phyloP scores from a whole-genome alignment of 2,329 filamentous ascomycete genomes.

The Camptophora hylomeconis region DNA sequence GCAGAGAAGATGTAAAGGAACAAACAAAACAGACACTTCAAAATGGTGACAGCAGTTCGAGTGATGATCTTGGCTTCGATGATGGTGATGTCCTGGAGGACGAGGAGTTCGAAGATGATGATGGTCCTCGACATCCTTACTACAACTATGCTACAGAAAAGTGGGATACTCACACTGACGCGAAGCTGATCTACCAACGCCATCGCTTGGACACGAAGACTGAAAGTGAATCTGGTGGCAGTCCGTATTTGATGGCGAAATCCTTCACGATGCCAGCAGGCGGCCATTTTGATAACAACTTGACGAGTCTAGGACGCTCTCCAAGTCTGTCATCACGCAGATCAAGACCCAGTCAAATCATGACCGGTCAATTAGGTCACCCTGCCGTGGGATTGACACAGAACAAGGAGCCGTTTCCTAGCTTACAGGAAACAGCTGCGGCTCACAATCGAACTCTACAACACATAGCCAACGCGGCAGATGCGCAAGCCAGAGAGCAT shows the following conservation, averaged over 20 bases:
- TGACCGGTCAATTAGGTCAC: neutral
- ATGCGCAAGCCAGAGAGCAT: constrained; percentile 37
- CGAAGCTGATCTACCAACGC: constrained; percentile 90
- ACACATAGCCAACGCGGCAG: constrained; percentile 30
- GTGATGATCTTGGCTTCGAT: constrained; percentile 13
- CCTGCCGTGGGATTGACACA: constrained; percentile 5
- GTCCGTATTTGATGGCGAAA: constrained; percentile 23
- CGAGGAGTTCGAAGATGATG: too few relatives aligned
- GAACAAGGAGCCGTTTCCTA: constrained; percentile 12
- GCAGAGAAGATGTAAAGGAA: constrained; percentile 7
- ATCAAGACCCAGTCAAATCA: constrained; percentile 4
- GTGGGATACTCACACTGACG: constrained; percentile 84
- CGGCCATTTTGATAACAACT: constrained; percentile 4
- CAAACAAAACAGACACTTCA: constrained; percentile 5
- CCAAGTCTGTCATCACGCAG: constrained; percentile 16
- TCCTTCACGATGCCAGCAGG: constrained; percentile 15
- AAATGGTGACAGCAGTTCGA: constrained; percentile 7
- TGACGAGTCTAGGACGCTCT: constrained; percentile 14
- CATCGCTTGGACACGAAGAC: constrained; percentile 49
- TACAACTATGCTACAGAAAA: constrained; percentile 92
- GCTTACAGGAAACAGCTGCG: constrained; percentile 10
- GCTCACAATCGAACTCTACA: constrained; percentile 8
- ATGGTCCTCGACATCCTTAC: constrained; percentile 41
- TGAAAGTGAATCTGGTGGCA: constrained; percentile 21
- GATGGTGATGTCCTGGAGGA: constrained; percentile 11